phyloP scores from a whole-genome alignment of 1,284 basidiomycete species.

The Sporisorium reilianum region DNA sequence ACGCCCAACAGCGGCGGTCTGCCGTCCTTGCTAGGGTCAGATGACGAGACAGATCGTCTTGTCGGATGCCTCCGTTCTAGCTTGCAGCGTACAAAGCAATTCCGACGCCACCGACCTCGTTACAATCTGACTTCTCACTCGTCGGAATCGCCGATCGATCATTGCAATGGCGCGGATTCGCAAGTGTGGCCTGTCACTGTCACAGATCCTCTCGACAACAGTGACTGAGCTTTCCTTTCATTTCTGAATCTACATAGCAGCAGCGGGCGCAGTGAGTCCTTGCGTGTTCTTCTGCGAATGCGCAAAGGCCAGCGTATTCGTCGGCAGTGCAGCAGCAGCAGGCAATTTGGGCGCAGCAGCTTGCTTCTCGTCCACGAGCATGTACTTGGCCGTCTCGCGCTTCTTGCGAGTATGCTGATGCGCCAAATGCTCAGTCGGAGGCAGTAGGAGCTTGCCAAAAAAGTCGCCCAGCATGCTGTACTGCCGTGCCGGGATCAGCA shows the following conservation, averaged over 20 bases:
- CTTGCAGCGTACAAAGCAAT: too few species aligned
- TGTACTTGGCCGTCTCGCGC: slow-evolving; percentile 14
- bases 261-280: slow-evolving; percentile 15
- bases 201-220: too few species aligned
- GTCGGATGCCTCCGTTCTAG: too few species aligned
- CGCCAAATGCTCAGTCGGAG: slow-evolving; percentile 9
- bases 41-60: too few species aligned
- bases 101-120: too few species aligned
- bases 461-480: slow-evolving; percentile 19
- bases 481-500: slow-evolving; percentile 19
- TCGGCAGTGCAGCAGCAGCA: slow-evolving; percentile 10
- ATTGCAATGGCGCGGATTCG: too few species aligned
- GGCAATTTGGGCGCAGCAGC: slow-evolving; percentile 8
- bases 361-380: slow-evolving; percentile 10
- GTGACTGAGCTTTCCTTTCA: too few species aligned
- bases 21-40: too few species aligned
- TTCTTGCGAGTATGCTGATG: slow-evolving; percentile 37
- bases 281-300: slow-evolving; percentile 30
- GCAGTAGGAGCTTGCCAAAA: slow-evolving; percentile 23
- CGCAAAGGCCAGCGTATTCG: slow-evolving; percentile 12
- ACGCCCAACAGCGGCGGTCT: too few species aligned
- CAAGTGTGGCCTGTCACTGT: too few species aligned
- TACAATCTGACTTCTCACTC: too few species aligned
- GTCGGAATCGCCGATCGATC: too few species aligned
- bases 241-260: slow-evolving; percentile 16